Evolutionary conservation across 352 stramenopile species (phyloP).

Genomic region (Globisporangium rhizosaccharum): DNA sequence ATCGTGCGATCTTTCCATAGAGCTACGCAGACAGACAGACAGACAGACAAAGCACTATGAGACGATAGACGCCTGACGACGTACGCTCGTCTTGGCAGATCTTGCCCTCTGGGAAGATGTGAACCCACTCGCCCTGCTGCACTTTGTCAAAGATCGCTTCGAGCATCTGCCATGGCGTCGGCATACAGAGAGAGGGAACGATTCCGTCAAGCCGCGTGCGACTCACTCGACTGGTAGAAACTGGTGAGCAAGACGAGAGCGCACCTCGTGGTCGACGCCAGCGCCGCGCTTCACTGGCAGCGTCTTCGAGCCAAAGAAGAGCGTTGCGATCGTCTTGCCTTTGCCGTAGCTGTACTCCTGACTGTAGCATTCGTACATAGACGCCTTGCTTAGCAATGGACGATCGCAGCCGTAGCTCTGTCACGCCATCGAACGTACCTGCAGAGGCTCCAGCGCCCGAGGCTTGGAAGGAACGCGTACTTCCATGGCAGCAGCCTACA

Average conservation of each 20-base stretch:
- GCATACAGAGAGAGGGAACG: not conserved
- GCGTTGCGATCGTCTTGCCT: slow-evolving; percentile 32
- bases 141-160: slow-evolving; percentile 76
- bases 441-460: slow-evolving; percentile 67
- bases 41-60: not conserved
- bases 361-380: slow-evolving; percentile 18
- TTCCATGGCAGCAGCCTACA: slow-evolving; percentile 71
- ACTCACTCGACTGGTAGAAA: too few species aligned
- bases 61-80: not conserved
- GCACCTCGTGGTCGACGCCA: slow-evolving; percentile 62
- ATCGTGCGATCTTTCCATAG: not conserved
- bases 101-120: slow-evolving; percentile 87
- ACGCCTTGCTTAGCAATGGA: not conserved
- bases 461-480: slow-evolving; percentile 38
- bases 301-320: slow-evolving; percentile 72
- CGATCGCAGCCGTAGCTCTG: not conserved
- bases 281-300: slow-evolving; percentile 68
- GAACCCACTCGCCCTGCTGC: slow-evolving; percentile 72
- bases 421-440: slow-evolving; percentile 26
- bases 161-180: slow-evolving; percentile 42
- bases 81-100: slow-evolving; percentile 64
- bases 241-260: not conserved
- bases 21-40: not conserved
- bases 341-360: slow-evolving; percentile 85
- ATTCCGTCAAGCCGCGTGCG: not conserved